Conservation (phyloP, 768 basidiomycete species). For the Suillus decipiens region DNA sequence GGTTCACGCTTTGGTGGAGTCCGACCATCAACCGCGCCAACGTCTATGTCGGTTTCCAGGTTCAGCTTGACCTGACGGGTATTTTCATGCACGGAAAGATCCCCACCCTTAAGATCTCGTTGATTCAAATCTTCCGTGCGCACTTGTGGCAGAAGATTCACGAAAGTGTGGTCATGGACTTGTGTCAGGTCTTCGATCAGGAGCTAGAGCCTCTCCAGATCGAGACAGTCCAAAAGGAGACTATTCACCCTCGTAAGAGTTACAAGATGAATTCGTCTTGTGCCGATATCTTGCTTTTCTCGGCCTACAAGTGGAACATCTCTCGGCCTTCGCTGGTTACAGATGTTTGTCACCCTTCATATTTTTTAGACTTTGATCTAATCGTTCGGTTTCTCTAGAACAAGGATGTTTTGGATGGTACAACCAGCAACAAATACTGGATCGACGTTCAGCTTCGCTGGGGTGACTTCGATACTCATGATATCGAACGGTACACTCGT, state of each 20-base stretch:
- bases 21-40: slow-evolving; percentile 99
- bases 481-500: slow-evolving; percentile 97
- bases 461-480: slow-evolving; percentile 99
- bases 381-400: slow-evolving; percentile 45
- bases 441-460: slow-evolving; percentile 93
- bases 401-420: slow-evolving; percentile 97
- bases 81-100: slow-evolving; percentile 99
- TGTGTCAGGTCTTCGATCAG: slow-evolving; percentile 99
- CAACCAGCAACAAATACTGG: slow-evolving; percentile 99
- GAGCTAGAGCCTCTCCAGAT: slow-evolving; percentile 98
- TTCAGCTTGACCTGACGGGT: slow-evolving; percentile 96
- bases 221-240: slow-evolving; percentile 99
- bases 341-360: slow-evolving; percentile 56
- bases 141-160: slow-evolving; percentile 99
- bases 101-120: slow-evolving; percentile 95
- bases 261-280: slow-evolving; percentile 99
- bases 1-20: slow-evolving; percentile 99
- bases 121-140: slow-evolving; percentile 99
- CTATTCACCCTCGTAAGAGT: slow-evolving; percentile 98
- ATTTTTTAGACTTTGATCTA: not conserved
- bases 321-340: slow-evolving; percentile 93
- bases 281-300: slow-evolving; percentile 97
- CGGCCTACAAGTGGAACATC: slow-evolving; percentile 98
- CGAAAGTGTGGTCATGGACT: slow-evolving; percentile 91
- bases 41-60: slow-evolving; percentile 99